Percentiles rank a stretch among this genome's conserved stretches.
Evolutionary conservation across 2,329 filamentous ascomycete species (phyloP).

Genomic region (Ilyonectria robusta): DNA sequence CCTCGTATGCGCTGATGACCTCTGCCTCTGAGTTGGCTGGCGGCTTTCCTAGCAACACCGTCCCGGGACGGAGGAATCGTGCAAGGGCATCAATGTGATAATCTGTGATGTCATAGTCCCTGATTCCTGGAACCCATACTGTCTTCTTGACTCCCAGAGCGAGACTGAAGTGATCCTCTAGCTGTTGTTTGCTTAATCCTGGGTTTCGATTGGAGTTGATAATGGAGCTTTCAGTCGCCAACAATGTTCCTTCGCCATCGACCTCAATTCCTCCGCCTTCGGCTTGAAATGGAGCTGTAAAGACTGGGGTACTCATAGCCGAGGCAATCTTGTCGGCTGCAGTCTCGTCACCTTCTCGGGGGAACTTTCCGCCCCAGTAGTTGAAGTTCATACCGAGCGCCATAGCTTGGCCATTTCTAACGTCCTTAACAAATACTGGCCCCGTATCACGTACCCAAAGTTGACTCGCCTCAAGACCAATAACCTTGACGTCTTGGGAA

Average conservation of each 20-base stretch:
- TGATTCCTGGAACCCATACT: conserved; percentile 48
- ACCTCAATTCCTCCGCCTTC: conserved; percentile 49
- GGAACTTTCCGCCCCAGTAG: conserved; percentile 46
- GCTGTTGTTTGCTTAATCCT: conserved; percentile 27
- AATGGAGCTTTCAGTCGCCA: conserved; percentile 48
- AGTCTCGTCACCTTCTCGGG: conserved; percentile 20
- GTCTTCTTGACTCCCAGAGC: conserved; percentile 44
- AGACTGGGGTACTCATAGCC: conserved; percentile 1
- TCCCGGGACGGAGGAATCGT: conserved; percentile 45
- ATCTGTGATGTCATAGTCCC: conserved; percentile 45
- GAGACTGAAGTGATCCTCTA: conserved; percentile 42
- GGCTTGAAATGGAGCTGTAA: conserved; percentile 29
- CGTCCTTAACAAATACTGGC: conserved; percentile 39
- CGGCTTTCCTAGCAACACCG: conserved; percentile 42
- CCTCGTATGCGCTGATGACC: conserved; percentile 40
- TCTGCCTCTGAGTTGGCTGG: conserved; percentile 11
- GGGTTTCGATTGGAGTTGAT: conserved; percentile 50
- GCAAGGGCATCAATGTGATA: conserved; percentile 49
- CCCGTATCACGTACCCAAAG: conserved; percentile 51
- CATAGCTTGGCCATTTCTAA: conserved; percentile 1
- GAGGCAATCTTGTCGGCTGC: conserved; percentile 32
- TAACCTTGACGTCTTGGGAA: conserved; percentile 17
- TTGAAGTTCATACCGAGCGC: conserved; percentile 49
- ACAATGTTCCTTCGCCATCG: conserved; percentile 48
- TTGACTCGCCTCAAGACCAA: conserved; percentile 28